These are phyloP conservation scores for Saturnispora zaruensis DNA, from an alignment of 805 yeast genomes.

Conservation along the genomic window DNA sequence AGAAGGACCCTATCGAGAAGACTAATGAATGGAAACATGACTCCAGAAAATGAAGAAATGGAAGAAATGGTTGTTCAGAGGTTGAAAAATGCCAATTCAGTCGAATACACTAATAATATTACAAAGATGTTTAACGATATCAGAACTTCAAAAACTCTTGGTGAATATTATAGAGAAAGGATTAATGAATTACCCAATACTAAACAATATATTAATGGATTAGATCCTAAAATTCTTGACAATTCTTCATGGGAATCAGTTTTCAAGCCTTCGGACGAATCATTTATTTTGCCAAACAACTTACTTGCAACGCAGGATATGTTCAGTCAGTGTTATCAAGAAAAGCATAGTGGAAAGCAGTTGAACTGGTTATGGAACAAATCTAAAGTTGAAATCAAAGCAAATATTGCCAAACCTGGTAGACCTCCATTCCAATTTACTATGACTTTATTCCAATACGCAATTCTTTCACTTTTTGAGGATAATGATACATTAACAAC, in stretches of 20 bases:
- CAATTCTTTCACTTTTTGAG: constrained; percentile 79
- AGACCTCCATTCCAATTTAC: constrained; percentile 75
- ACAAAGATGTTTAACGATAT: constrained; percentile 96
- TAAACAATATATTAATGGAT: constrained; percentile 21
- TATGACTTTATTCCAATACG: constrained; percentile 79
- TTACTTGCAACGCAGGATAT: constrained; percentile 56
- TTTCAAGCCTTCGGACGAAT: constrained; percentile 27
- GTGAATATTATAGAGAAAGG: constrained; percentile 28
- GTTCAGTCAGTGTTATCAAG: constrained; percentile 59
- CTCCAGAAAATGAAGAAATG: constrained; percentile 74
- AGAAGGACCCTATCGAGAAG: constrained; percentile 84
- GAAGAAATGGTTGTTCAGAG: constrained; percentile 82
- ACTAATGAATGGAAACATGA: constrained; percentile 62
- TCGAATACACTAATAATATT: constrained; percentile 88
- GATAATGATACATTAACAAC: constrained; percentile 51
- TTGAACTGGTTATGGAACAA: constrained; percentile 95
- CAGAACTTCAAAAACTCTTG: constrained; percentile 72
- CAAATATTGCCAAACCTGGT: constrained; percentile 72
- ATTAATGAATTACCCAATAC: constrained; percentile 13
- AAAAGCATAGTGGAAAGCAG: constrained; percentile 78
- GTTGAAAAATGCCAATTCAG: constrained; percentile 80
- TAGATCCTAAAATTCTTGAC: constrained; percentile 29
- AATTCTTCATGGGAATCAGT: constrained; percentile 27
- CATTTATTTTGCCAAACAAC: constrained; percentile 59
- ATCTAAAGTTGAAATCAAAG: constrained; percentile 85